Base-by-base conservation (phyloP, 2,329 filamentous ascomycete genomes). In the Talaromyces funiculosus region DNA sequence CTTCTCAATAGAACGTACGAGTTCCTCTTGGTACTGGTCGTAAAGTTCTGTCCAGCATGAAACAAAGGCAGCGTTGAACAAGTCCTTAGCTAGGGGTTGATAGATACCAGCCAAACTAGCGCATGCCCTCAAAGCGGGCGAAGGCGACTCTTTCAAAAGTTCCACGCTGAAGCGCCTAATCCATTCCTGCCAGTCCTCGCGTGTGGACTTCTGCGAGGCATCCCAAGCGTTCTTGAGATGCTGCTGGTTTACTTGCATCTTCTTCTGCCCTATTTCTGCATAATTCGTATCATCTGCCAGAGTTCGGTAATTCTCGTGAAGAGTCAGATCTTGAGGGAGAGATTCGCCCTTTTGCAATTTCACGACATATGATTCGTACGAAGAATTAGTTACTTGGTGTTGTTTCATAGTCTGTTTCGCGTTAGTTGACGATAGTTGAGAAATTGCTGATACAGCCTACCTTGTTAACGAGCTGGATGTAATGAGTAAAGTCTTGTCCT, bases 111-210 rank as follows among this genome's bases (percentile, higher is more conserved):
- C 94, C 38, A 99, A 80, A 61, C 89, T 90, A 40, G 93, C 94
- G 72, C 95, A 99, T 45, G 94, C 94, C 65, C 94, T 85, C 1
- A 99, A 81, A 8, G 95, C 93, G 69, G 97, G 94, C 65, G 97
- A 96, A 3, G 94, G 95, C 1, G 92, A 97, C 72, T 99, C 95
- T 63, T 92, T 90, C 47, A 99, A 82, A 7, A 99, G 81, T 60
- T 96, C 96, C 35, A 96, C 93, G 71, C 93, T 97, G 77, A 99
- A 96, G 29, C 93, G 85, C 63, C 95, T 86, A 76, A 99, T 91
- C 94, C 94, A 99, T 74, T 99, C 94, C 69, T 96, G 90, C 94
- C 94, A 99, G 75, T 99, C 94, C 72, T 99, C 94, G 68, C 92
- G 92, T 9, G 94, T 99, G 0, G 93, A 97, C 71, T 97, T 97